Base-by-base conservation (phyloP, 1,284 basidiomycete genomes). In the Naganishia albida region DNA sequence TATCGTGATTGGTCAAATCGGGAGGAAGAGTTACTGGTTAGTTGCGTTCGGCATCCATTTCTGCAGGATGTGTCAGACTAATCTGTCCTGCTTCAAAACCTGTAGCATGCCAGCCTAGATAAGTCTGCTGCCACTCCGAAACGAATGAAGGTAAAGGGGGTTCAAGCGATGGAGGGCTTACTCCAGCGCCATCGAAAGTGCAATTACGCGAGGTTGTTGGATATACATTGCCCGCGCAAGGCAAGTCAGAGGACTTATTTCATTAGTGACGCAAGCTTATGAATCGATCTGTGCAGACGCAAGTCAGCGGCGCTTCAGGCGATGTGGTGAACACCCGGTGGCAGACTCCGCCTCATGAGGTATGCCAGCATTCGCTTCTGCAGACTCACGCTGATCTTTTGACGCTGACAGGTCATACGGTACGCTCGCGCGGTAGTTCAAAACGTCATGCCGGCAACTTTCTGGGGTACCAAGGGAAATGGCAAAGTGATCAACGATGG, bases 381-480 rank as follows among this genome's bases (percentile, higher is more conserved):
- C 16, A 2, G 26, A 39, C 26, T 64, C 10, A 13, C 18, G 30
- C 39, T 26, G 25, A 18, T n/a, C 28, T 34, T 15, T 44, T 23
- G 20, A 10, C n/a, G 39, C 7, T 26, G 43, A 34, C 65, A 91
- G 88, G 88, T 96, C 44, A 86, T 83, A 70, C 82, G 86, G 20
- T 95, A 87, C 77, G 83, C 86, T 4, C 78, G 81, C 0, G 73
- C 85, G 0, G 82, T 89, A 25, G 86, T 91, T 0, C 85, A 86
- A 44, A 74, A 81, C 1, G 83, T 96, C 2, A 85, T 98, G 46
- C 90, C 93, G 0, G 81, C 83, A 18, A 82, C 82, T 4, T 83
- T 96, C 57, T 90, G 92, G 85, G 95, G 95, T 2, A 87, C 85
- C 20, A 75, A 82, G 25, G 78, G 77, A 54, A 99, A 98, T 74